Conservation (phyloP, 2,329 filamentous ascomycete genomes). For the Monosporascus sp. region DNA sequence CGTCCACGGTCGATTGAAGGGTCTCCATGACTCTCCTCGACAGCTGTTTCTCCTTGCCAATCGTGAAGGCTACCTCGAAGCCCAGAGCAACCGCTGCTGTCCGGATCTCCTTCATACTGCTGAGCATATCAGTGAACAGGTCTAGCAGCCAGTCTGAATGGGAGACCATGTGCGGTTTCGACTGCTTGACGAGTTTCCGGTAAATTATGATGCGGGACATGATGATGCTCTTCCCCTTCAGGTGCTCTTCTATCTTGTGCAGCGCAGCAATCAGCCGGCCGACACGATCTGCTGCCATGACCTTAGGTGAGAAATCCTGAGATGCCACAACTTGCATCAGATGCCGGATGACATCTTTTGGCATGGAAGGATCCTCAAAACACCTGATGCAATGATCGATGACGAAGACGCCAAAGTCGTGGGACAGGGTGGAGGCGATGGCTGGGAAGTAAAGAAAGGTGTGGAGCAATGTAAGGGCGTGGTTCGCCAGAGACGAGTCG, state of each 20-base stretch:
- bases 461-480: conserved; percentile 71
- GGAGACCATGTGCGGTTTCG: conserved; percentile 62
- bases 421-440: conserved; percentile 64
- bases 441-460: conserved; percentile 70
- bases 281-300: conserved; percentile 68
- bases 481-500: conserved; percentile 68
- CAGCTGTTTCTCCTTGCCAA: conserved; percentile 65
- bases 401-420: conserved; percentile 75
- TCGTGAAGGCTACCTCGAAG: conserved; percentile 60
- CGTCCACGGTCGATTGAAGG: conserved; percentile 52
- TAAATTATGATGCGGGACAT: conserved; percentile 76
- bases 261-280: conserved; percentile 66
- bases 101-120: conserved; percentile 70
- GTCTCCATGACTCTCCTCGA: conserved; percentile 63
- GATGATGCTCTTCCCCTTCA: conserved; percentile 76
- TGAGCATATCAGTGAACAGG: conserved; percentile 76
- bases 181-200: conserved; percentile 67
- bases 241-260: conserved; percentile 64
- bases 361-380: conserved; percentile 60
- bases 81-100: conserved; percentile 69
- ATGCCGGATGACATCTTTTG: conserved; percentile 74
- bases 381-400: conserved; percentile 74
- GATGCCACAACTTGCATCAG: conserved; percentile 76
- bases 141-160: conserved; percentile 78
- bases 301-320: conserved; percentile 70